Evolutionary conservation across 345 rosid species (phyloP), one percentile per base, ranked within the genome.

Genomic region (Eucalyptus tenuipes): DNA sequence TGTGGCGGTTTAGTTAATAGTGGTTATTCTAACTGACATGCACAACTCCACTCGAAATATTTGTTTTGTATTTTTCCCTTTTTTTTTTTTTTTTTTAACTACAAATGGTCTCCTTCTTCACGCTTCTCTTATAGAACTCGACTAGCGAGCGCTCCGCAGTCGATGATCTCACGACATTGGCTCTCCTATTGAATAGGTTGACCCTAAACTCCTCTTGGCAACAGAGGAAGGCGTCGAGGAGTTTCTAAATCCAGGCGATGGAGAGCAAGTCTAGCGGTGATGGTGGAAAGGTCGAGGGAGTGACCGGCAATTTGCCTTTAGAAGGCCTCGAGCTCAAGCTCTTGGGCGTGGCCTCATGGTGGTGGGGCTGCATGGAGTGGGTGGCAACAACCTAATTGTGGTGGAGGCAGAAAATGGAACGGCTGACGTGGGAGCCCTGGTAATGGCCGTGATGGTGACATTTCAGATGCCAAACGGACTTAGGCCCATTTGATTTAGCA

Each of bases 361-460:
- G 13, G 53, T 57, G 81, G 53, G 80, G 85, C 24, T 49, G 27
- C 59, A 85, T 49, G 53, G 3, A 47, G 52, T 25, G 47, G 53
- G 50, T 16, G 57, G 40, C 66, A 53, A n/a, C 91, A 87, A 91
- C 86, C 87, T 92, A 91, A 88, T 93, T 92, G 81, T 93, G 94
- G 82, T 92, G 89, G 86, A 92, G 89, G 90, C 91, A 88, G 25
- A 94, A 86, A 85, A 94, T 88, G 20, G 94, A 91, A 89, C 93
- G 92, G 40, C 94, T 1, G 40, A 93, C 33, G 45, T 87, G 64
- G 29, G 92, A 91, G 27, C 94, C 94, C 42, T 93, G 94, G 61
- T 86, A 93, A 71, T 37, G 81, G 81, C 45, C 1, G 2, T 11
- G 25, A 33, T 18, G 45, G 81, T 4, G 20, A 71, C 81, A 17